These are phyloP conservation scores for Puccinia triticina DNA, from an alignment of 1,284 basidiomycete genomes.

Conservation along the genomic window DNA sequence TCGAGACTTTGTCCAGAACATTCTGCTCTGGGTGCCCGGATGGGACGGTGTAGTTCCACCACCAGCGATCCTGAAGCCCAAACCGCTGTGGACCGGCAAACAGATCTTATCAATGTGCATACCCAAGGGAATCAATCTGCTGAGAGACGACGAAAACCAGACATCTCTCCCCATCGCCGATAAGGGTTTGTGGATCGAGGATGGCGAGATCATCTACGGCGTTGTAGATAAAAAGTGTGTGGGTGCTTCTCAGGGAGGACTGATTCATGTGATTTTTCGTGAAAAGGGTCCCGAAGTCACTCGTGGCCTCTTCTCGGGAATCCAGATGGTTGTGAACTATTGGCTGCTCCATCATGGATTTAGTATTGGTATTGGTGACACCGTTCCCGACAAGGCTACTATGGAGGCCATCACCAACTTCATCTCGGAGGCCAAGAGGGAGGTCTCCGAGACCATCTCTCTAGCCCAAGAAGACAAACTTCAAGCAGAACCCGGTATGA, in stretches of 20 bases:
- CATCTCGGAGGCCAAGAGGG: constrained; percentile 78
- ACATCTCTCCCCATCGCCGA: constrained; percentile 82
- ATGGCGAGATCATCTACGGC: constrained; percentile 93
- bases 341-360: constrained; percentile 99
- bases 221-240: constrained; percentile 98
- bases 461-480: constrained; percentile 80
- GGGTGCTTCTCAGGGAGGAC: constrained; percentile 88
- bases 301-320: constrained; percentile 87
- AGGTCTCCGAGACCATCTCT: constrained; percentile 73
- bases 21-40: constrained; percentile 93
- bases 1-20: constrained; percentile 92
- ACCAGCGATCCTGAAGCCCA: constrained; percentile 93
- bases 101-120: constrained; percentile 92
- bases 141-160: constrained; percentile 75
- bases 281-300: constrained; percentile 94
- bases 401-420: constrained; percentile 83
- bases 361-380: constrained; percentile 98
- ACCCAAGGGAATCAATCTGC: constrained; percentile 94
- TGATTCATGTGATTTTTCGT: constrained; percentile 95
- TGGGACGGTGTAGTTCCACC: constrained; percentile 94
- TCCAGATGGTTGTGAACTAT: constrained; percentile 94
- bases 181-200: constrained; percentile 93
- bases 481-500: constrained; percentile 93
- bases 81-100: constrained; percentile 97
- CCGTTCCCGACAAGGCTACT: constrained; percentile 86